Conservation (phyloP, 2,329 filamentous ascomycete species). For the Pseudovirgaria hyperparasitica region DNA sequence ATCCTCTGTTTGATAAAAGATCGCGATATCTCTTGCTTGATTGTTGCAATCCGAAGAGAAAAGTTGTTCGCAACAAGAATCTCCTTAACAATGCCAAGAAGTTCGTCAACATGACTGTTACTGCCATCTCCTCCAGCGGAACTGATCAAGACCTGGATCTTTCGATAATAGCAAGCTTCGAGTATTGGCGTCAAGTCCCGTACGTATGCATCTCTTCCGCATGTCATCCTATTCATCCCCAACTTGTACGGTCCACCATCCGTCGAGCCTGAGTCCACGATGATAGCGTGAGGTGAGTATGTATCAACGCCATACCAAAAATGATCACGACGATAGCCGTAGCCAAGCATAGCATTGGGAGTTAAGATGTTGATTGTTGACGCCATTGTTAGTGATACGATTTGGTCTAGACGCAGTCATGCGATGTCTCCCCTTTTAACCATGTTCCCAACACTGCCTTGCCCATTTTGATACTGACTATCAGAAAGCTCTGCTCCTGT, state of each 20-base stretch:
- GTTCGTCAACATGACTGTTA: slow-evolving; percentile 29
- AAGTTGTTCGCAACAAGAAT: slow-evolving; percentile 10
- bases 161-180: slow-evolving; percentile 15
- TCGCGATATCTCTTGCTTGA: neutral
- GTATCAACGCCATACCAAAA: slow-evolving; percentile 19
- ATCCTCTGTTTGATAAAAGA: slow-evolving; percentile 1
- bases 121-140: slow-evolving; percentile 38
- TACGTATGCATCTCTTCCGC: slow-evolving; percentile 27
- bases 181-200: slow-evolving; percentile 31
- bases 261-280: slow-evolving; percentile 20
- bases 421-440: too few relatives aligned
- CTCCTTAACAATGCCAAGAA: slow-evolving; percentile 28
- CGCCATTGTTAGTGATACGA: too few relatives aligned
- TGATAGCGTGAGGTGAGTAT: slow-evolving; percentile 16
- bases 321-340: slow-evolving; percentile 16
- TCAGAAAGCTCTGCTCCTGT: too few relatives aligned
- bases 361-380: slow-evolving; percentile 18
- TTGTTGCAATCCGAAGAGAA: slow-evolving; percentile 2
- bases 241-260: slow-evolving; percentile 18
- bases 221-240: slow-evolving; percentile 23
- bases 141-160: slow-evolving; percentile 29
- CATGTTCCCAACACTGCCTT: too few relatives aligned
- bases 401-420: too few relatives aligned
- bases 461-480: too few relatives aligned
- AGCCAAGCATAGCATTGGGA: slow-evolving; percentile 21